Evolutionary conservation across 768 basidiomycete genomes (phyloP), one percentile per base, ranked within the genome.

Genomic region (Tephrocybe sp.): DNA sequence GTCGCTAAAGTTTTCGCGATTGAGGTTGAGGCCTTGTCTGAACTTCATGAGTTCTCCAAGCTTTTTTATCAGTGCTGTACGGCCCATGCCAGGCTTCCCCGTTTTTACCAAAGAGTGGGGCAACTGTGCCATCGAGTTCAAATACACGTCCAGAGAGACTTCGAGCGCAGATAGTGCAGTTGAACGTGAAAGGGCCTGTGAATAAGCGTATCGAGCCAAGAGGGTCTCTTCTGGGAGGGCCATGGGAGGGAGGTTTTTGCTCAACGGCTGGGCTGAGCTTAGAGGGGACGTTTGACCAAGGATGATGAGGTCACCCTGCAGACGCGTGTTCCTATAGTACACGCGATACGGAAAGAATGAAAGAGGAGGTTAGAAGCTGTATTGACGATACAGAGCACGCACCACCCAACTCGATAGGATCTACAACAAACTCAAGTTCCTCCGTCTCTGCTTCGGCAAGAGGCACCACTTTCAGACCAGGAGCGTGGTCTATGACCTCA

Each of bases 241-340:
- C 70, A 80, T 75, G 4, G 78, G 73, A 0, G 75, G 74, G 29
- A 80, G 65, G 4, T 70, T 72, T 16, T 64, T 61, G 18, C 72
- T 76, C 11, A 74, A 57, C 22, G 78, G 70, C 10, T 71, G 69
- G 18, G 77, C 62, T 45, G 78, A 74, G 44, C 78, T 82, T n/a
- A 86, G 69, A 11, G 80, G 73, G 1, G 84, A 71, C 9, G 76
- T 79, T 42, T 80, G 76, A 7, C 94, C 94, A 15, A 97, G 80
- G 47, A 97, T 88, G 49, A 95, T 94, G 53, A 97, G 68, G 61
- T 97, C 93, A 25, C 94, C 94, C 61, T 94, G 91, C 45, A 97
- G 74, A 23, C 92, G 83, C 0, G 94, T 95, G 59, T 79, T 73
- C 66, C 93, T 95, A 29, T 29, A 29, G 11, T 29, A 29, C 6